phyloP scores from a whole-genome alignment of 192 early-diverging fungal species.

The Backusella parvicylindrica region DNA sequence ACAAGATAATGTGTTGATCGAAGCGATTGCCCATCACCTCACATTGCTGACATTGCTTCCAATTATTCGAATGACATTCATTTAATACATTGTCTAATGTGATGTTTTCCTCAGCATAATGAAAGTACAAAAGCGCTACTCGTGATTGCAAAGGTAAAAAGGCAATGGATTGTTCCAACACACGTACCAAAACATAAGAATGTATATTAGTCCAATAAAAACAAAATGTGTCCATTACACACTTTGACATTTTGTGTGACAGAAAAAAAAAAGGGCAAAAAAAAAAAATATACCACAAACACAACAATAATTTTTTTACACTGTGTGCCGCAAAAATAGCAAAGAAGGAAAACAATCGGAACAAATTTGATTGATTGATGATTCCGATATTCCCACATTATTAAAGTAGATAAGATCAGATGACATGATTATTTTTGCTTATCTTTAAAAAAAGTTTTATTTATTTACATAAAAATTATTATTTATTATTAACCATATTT shows the following conservation, averaged over 20 bases:
- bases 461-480: slow-evolving; percentile 5
- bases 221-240: slow-evolving; percentile 18
- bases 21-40: neutral
- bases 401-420: neutral
- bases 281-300: neutral
- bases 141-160: neutral
- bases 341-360: neutral
- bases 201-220: slow-evolving; percentile 19
- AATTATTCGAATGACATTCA: neutral
- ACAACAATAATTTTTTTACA: too few relatives aligned
- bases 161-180: slow-evolving; percentile 10
- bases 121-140: slow-evolving; percentile 11
- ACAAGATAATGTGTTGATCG: neutral
- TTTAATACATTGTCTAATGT: slow-evolving; percentile 2
- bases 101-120: neutral
- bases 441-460: slow-evolving; percentile 6
- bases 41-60: slow-evolving; percentile 21
- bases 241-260: neutral
- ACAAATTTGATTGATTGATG: neutral
- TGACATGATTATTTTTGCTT: neutral
- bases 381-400: neutral
- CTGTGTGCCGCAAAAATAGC: neutral
- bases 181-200: slow-evolving; percentile 8
- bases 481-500: neutral
- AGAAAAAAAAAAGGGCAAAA: neutral